These are phyloP conservation scores for Solanum neorickii DNA, from an alignment of 257 asterid species.

Conservation along the genomic window DNA sequence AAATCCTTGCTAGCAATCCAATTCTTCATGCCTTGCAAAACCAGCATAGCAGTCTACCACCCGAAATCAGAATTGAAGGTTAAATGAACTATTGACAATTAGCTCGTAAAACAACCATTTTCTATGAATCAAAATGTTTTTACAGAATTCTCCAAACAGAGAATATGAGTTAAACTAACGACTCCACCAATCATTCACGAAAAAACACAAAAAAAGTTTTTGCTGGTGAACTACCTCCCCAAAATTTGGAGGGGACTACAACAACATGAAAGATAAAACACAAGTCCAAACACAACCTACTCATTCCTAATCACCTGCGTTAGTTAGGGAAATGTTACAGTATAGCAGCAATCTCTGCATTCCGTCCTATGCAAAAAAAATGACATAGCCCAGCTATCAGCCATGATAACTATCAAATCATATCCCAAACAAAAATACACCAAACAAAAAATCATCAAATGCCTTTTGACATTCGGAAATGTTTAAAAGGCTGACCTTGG, in stretches of 20 bases:
- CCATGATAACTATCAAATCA: background rate
- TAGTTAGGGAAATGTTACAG: slow-evolving; percentile 10
- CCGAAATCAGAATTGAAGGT: background rate
- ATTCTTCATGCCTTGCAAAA: background rate
- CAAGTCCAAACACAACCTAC: slow-evolving; percentile 6
- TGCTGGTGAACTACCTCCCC: background rate
- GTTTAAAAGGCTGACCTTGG: slow-evolving; percentile 9
- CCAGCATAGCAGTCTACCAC: background rate
- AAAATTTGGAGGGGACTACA: background rate
- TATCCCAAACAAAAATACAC: background rate
- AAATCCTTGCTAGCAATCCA: background rate
- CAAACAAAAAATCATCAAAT: background rate
- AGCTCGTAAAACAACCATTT: background rate
- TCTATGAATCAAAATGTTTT: background rate
- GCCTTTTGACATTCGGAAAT: background rate
- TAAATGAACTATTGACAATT: background rate
- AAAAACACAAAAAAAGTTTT: background rate
- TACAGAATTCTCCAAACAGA: background rate
- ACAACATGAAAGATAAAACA: background rate
- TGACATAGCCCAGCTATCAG: background rate
- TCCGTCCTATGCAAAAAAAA: background rate
- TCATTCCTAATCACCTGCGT: slow-evolving; percentile 1
- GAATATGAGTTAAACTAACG: background rate
- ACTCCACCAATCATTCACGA: background rate
- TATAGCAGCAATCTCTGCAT: slow-evolving; percentile 8